phyloP scores from a whole-genome alignment of 164 flowering plant genomes.

The Houttuynia cordata region DNA sequence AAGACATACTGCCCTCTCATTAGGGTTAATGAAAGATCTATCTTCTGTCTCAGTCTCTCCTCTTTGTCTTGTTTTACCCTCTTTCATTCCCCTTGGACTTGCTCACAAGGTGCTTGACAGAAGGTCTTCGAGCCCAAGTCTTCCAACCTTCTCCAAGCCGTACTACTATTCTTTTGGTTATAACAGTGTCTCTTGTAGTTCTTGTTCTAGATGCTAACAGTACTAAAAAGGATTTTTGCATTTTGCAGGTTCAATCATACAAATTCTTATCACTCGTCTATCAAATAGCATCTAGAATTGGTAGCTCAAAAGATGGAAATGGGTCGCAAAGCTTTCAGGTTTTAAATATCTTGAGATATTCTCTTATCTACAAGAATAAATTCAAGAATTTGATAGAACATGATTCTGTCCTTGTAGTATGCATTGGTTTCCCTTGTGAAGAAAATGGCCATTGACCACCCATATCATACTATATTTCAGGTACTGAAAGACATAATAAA shows the following conservation, averaged over 20 bases:
- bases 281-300: slow-evolving; percentile 97
- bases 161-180: neutral
- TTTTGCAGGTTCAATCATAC: slow-evolving; percentile 76
- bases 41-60: too few relatives aligned
- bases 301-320: slow-evolving; percentile 58
- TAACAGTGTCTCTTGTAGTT: neutral
- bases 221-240: slow-evolving; percentile 13
- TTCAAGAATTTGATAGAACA: slow-evolving; percentile 1
- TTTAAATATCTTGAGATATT: neutral
- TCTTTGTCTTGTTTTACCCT: too few relatives aligned
- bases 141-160: neutral
- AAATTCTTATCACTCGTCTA: slow-evolving; percentile 83
- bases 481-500: slow-evolving; percentile 18
- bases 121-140: too few relatives aligned
- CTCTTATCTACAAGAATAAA: neutral
- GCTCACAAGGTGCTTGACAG: too few relatives aligned
- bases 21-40: too few relatives aligned
- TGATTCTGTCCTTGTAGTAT: slow-evolving; percentile 38
- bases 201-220: neutral
- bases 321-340: slow-evolving; percentile 76
- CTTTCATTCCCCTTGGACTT: too few relatives aligned
- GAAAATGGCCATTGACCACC: slow-evolving; percentile 96
- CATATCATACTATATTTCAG: slow-evolving; percentile 94
- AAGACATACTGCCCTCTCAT: too few relatives aligned
- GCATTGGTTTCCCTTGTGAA: slow-evolving; percentile 87